Evolutionary conservation across 495 filamentous ascomycete genomes (phyloP).

Genomic region (Penicillium samsonianum): DNA sequence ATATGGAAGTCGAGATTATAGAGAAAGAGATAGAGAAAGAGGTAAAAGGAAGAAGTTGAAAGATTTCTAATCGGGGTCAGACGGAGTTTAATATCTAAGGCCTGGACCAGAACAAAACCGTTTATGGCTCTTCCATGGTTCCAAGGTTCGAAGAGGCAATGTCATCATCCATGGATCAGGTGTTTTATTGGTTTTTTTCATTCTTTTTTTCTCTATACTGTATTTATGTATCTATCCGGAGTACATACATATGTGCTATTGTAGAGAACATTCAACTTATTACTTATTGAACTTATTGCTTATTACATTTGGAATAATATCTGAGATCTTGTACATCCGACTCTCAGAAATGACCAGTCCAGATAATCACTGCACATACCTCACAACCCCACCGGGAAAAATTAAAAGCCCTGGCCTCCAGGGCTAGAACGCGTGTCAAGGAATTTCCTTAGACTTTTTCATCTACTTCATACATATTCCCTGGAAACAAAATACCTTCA

Average conservation of each 20-base stretch:
- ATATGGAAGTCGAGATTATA: background rate
- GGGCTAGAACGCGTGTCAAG: background rate
- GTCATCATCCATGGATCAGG: background rate
- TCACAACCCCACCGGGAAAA: slow-evolving; percentile 19
- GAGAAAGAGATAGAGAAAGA: background rate
- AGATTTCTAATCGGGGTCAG: background rate
- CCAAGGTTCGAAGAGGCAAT: slow-evolving; percentile 2
- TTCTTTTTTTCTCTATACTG: background rate
- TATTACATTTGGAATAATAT: background rate
- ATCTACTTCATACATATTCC: background rate
- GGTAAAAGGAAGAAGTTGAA: background rate
- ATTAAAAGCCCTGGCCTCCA: background rate
- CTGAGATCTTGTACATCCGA: background rate
- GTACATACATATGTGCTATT: background rate
- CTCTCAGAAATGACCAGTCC: slow-evolving; percentile 4
- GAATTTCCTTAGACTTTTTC: background rate
- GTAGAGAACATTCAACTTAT: background rate
- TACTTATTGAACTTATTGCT: background rate
- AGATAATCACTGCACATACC: slow-evolving; percentile 23
- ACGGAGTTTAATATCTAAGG: slow-evolving; percentile 3
- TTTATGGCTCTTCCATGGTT: slow-evolving; percentile 1
- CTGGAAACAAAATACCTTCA: background rate
- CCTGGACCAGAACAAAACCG: slow-evolving; percentile 1
- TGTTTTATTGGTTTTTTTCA: background rate
- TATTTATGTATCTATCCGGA: too few species aligned